Percentiles rank a stretch among this genome's conserved stretches.
phyloP scores from a whole-genome alignment of 176 grass and related monocot genomes.

The Carex scoparia region DNA sequence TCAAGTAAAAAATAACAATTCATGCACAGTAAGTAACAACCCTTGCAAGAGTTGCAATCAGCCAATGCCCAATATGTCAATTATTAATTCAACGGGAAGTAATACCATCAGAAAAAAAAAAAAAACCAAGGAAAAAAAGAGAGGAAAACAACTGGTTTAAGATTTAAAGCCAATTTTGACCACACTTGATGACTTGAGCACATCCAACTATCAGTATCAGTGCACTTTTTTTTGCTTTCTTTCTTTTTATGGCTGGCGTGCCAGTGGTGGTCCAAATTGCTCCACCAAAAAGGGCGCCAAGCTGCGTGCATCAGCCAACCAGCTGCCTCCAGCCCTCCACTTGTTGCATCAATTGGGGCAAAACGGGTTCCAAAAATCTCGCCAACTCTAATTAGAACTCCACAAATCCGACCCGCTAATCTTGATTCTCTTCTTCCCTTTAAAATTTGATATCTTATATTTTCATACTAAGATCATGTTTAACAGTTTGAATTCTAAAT shows the following conservation, averaged over 20 bases:
- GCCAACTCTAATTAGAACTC: neutral
- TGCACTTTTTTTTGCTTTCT: slow-evolving; percentile 4
- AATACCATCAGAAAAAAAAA: neutral
- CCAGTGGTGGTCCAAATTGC: slow-evolving; percentile 2
- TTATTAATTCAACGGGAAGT: no score
- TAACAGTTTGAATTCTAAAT: no score
- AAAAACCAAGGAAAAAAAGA: neutral
- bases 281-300: slow-evolving; percentile 7
- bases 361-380: neutral
- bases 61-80: no score
- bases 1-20: no score
- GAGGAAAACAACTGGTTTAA: neutral
- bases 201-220: neutral
- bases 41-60: no score
- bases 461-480: no score
- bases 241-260: slow-evolving; percentile 1
- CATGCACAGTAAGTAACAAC: no score
- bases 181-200: neutral
- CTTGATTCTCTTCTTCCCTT: no score
- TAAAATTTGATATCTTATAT: no score
- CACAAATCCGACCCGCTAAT: no score
- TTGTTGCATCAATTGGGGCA: neutral
- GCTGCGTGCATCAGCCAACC: neutral
- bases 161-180: slow-evolving; percentile 27
- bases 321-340: neutral